A percentile compares a stretch with the other conserved stretches of the same genome.
Evolutionary conservation across 1,284 basidiomycete species (phyloP).

Genomic region (Sanghuangporus weigelae): DNA sequence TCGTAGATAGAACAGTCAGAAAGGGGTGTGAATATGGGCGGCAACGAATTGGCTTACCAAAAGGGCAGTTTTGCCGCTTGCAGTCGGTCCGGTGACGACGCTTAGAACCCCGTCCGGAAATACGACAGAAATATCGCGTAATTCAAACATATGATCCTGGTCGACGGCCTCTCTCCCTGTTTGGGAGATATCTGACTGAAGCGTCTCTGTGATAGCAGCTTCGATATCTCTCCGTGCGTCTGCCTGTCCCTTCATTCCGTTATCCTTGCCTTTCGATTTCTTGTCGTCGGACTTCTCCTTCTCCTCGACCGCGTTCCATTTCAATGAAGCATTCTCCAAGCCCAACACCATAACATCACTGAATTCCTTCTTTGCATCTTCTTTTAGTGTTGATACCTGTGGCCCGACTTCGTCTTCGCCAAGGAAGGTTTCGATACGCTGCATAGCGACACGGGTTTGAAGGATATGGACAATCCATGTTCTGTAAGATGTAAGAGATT

Average conservation of each 20-base stretch:
- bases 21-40: not conserved
- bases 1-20: constrained; percentile 36
- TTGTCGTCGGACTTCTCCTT: constrained; percentile 23
- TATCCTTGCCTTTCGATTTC: constrained; percentile 20
- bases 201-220: constrained; percentile 1
- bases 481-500: not conserved
- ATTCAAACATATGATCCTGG: constrained; percentile 49
- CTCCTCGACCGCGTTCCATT: constrained; percentile 62
- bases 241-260: constrained; percentile 23
- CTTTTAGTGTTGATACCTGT: constrained; percentile 64
- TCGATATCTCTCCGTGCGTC: constrained; percentile 19
- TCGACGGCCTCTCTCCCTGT: not conserved
- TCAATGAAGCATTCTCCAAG: constrained; percentile 59
- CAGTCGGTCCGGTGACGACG: constrained; percentile 68
- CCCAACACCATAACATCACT: constrained; percentile 35
- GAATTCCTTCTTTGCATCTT: constrained; percentile 26
- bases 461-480: not conserved
- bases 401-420: constrained; percentile 77
- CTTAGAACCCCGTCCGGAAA: constrained; percentile 69
- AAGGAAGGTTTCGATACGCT: constrained; percentile 79
- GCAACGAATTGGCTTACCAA: constrained; percentile 33
- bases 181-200: not conserved
- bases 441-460: constrained; percentile 69
- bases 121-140: constrained; percentile 56
- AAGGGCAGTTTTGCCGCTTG: constrained; percentile 76